Base-by-base conservation (phyloP, 176 grass and related monocot species). In the Saccharum spontaneum region DNA sequence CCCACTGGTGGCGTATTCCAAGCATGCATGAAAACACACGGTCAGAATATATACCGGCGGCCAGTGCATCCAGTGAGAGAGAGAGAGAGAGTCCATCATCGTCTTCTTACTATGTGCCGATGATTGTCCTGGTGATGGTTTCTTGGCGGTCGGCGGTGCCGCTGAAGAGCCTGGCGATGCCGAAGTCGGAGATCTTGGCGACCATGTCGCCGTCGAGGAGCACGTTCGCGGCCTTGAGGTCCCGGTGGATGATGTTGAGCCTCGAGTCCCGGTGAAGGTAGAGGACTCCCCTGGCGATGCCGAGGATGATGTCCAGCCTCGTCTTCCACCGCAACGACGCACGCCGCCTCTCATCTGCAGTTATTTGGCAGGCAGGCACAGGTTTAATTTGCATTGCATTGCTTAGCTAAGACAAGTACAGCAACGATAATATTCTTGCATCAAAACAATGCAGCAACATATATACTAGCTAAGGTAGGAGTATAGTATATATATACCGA, bases 101-200 rank as follows among this genome's bases (percentile, higher is more conserved):
- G 4, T 50, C 48, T 17, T 55, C 89, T 77, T 90, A 92, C 93
- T 11, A 18, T 24, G 90, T 95, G 39, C 88, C 90, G 20, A 95
- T 73, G 24, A 90, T 75, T 11, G 13, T 92, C 1, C 31, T 48
- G 0, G 91, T 95, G 63, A 78, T 54, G 13, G 76, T 84, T 17
- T 95, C 88, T 5, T 52, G 40, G 10, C 43, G 65, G 15, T 78
- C 71, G 8, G 79, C 55, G 50, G 4, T 77, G 45, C 66, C 10
- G 45, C n/a, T 84, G 70, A 95, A 92, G 7, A 45, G 40, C 76
- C 59, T 83, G 6, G 88, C 90, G 12, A 86, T 92, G 24, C 90
- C 90, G 2, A 95, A 95, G 34, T 95, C 88, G 0, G 94, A 95
- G 69, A 95, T 91, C 83, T 95, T 95, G 14, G 94, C 90, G 38